These are phyloP conservation scores for Pestalotiopsis sp. DNA, from an alignment of 2,329 filamentous ascomycete genomes.

Conservation along the genomic window DNA sequence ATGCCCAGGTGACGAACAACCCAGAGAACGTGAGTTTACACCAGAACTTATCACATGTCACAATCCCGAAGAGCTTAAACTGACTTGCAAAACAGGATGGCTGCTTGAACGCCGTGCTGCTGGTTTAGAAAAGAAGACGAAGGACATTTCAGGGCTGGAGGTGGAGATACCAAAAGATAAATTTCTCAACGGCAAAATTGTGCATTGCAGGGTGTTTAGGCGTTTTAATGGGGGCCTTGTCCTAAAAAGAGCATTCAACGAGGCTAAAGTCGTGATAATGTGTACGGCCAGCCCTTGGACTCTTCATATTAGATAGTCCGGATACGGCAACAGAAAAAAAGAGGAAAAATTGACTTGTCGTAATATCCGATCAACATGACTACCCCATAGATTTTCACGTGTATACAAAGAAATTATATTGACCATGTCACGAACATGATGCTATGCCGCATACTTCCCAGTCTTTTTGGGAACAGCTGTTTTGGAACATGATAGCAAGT, in stretches of 20 bases:
- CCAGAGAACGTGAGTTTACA: constrained; percentile 38
- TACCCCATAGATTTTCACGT: no score
- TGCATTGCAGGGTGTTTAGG: constrained; percentile 15
- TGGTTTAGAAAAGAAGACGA: constrained; percentile 23
- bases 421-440: no score
- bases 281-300: background rate
- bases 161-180: background rate
- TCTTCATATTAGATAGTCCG: background rate
- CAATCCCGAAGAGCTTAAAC: background rate
- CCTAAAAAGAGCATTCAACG: background rate
- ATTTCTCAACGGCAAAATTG: constrained; percentile 3
- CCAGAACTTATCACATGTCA: background rate
- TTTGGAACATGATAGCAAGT: no score
- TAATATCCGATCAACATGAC: background rate
- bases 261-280: background rate
- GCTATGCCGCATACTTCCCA: no score
- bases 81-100: constrained; percentile 33
- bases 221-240: constrained; percentile 2
- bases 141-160: background rate
- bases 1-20: constrained; percentile 68
- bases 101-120: constrained; percentile 44
- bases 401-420: no score
- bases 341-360: background rate
- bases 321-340: background rate
- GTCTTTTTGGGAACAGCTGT: no score